Evolutionary conservation across 371 early-diverging fungal genomes (phyloP).

Genomic region (Circinella minor): DNA sequence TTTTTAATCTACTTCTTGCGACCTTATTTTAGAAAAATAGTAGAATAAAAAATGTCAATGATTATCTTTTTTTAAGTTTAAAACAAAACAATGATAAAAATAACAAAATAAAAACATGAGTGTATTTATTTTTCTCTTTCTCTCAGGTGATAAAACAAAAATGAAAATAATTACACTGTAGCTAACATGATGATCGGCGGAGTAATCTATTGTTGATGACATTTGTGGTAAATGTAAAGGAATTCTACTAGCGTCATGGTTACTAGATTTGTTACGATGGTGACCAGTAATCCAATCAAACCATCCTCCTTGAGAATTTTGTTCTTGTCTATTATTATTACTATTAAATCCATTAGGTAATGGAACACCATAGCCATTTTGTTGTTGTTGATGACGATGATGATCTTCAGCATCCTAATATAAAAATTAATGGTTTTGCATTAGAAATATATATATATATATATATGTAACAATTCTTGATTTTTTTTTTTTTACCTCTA

Average conservation of each 20-base stretch:
- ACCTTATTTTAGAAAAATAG: conserved; percentile 32
- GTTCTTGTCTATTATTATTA: not conserved
- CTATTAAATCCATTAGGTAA: not conserved
- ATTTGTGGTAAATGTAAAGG: conserved; percentile 18
- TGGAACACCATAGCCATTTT: not conserved
- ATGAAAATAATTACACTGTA: conserved; percentile 32
- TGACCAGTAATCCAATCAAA: conserved; percentile 11
- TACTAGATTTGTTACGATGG: not conserved
- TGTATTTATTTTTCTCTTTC: not conserved
- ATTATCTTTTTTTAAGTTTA: not conserved
- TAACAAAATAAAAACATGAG: not conserved
- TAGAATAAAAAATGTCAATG: not conserved
- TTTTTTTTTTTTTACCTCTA: conserved; percentile 3
- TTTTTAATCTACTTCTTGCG: conserved; percentile 69
- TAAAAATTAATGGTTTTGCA: not conserved
- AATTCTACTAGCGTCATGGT: conserved; percentile 1
- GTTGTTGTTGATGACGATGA: not conserved
- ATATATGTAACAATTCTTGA: not conserved
- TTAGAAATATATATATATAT: not conserved
- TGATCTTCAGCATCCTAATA: not conserved
- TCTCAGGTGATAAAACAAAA: not conserved
- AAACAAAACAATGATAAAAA: too few species aligned
- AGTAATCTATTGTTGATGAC: conserved; percentile 17
- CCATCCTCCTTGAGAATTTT: not conserved
- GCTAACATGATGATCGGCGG: conserved; percentile 38